phyloP scores from a whole-genome alignment of 2,329 filamentous ascomycete genomes.

The Cytospora chrysosperma region DNA sequence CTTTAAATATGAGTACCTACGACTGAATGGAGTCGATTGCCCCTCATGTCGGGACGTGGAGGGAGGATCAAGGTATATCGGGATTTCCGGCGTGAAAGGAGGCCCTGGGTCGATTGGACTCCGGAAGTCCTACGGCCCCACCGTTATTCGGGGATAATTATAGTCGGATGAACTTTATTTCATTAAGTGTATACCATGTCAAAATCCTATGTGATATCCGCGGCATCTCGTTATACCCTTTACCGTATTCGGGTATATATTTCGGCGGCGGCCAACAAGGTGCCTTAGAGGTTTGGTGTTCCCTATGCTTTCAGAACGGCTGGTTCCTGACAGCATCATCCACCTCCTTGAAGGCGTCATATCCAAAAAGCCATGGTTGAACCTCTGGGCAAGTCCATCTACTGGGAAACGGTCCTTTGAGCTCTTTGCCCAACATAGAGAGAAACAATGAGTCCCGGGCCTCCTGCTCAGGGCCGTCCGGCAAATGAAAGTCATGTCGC shows the following conservation, averaged over 20 bases:
- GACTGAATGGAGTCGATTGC: not conserved
- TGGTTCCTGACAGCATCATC: slow-evolving; percentile 34
- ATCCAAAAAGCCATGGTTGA: slow-evolving; percentile 65
- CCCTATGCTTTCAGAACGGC: slow-evolving; percentile 10
- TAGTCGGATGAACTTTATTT: not conserved
- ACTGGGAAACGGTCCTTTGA: slow-evolving; percentile 56
- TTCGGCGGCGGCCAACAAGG: not conserved
- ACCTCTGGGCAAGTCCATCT: slow-evolving; percentile 62
- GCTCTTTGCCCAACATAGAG: slow-evolving; percentile 49
- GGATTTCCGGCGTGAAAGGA: not conserved
- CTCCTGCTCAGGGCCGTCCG: slow-evolving; percentile 56
- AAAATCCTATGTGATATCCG: not conserved
- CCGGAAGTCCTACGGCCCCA: not conserved
- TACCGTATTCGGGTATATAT: not conserved
- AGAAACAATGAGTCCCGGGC: slow-evolving; percentile 57
- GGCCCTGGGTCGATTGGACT: not conserved
- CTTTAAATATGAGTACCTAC: not conserved
- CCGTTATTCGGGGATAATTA: not conserved
- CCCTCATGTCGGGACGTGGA: not conserved
- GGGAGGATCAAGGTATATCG: not conserved
- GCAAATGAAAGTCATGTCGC: slow-evolving; percentile 53
- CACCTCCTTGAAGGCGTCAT: slow-evolving; percentile 58
- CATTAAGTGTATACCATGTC: not conserved
- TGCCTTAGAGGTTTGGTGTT: not conserved
- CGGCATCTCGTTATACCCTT: no score